Conservation (phyloP, 2,329 filamentous ascomycete species). For the Neonectria punicea region DNA sequence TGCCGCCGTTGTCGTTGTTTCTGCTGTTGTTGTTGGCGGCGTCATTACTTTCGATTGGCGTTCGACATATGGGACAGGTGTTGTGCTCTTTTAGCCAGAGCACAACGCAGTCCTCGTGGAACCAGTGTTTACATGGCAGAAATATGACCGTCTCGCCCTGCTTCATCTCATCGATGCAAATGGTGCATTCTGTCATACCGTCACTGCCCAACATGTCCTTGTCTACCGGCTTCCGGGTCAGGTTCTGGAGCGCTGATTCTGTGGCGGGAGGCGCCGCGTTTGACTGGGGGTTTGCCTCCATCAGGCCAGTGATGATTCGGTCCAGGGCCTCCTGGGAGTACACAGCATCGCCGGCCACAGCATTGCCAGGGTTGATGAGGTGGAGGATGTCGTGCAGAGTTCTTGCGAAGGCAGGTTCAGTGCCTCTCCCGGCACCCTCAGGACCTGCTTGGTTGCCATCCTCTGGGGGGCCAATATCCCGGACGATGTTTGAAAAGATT, state of each 20-base stretch:
- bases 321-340: constrained; percentile 93
- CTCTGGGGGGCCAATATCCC: constrained; percentile 50
- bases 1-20: constrained; percentile 17
- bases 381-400: constrained; percentile 64
- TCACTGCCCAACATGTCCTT: constrained; percentile 73
- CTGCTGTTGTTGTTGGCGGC: constrained; percentile 32
- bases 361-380: constrained; percentile 64
- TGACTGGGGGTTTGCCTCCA: constrained; percentile 82
- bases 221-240: constrained; percentile 78
- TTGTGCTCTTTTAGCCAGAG: constrained; percentile 92
- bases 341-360: constrained; percentile 79
- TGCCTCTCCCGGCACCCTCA: constrained; percentile 28
- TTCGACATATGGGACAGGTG: constrained; percentile 86
- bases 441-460: constrained; percentile 37
- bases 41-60: constrained; percentile 59
- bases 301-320: constrained; percentile 84
- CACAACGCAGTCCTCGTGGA: constrained; percentile 83
- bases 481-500: constrained; percentile 59
- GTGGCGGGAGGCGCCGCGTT: constrained; percentile 87
- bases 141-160: constrained; percentile 78
- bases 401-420: constrained; percentile 40
- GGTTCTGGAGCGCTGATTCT: constrained; percentile 74
- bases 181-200: constrained; percentile 85
- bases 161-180: constrained; percentile 89
- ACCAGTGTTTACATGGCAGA: constrained; percentile 93